phyloP scores from a whole-genome alignment of 805 yeast species.

The Blastobotrys peoriensis region DNA sequence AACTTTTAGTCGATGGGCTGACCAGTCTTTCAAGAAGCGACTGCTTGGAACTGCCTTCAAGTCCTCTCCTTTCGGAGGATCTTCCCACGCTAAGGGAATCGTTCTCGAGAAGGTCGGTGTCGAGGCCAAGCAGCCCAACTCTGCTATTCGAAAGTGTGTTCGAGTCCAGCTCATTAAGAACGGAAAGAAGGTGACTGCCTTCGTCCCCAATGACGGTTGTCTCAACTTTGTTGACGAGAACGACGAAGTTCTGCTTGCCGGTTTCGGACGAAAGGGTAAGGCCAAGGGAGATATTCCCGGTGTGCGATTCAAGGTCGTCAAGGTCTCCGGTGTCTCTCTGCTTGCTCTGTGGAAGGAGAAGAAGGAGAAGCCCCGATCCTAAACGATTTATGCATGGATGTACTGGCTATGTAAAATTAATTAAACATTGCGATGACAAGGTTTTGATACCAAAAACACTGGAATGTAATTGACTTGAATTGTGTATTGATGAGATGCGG shows the following conservation, averaged over 20 bases:
- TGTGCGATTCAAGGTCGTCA: constrained; percentile 99
- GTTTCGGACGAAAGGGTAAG: constrained; percentile 99
- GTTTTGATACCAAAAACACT: too few relatives aligned
- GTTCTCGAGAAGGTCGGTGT: constrained; percentile 99
- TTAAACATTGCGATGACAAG: background rate
- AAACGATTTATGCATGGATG: constrained; percentile 31
- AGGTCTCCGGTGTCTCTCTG: constrained; percentile 99
- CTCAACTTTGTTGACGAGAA: constrained; percentile 99
- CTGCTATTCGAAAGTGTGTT: constrained; percentile 99
- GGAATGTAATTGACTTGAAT: too few relatives aligned
- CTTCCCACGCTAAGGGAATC: constrained; percentile 99
- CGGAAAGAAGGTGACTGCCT: constrained; percentile 99
- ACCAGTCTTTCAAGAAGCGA: constrained; percentile 96
- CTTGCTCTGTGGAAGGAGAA: constrained; percentile 99
- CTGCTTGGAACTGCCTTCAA: constrained; percentile 99
- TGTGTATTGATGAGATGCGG: too few relatives aligned
- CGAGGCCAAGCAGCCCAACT: constrained; percentile 99
- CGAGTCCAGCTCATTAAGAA: constrained; percentile 99
- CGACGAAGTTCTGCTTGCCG: constrained; percentile 99
- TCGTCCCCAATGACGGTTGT: constrained; percentile 99
- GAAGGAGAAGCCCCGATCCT: constrained; percentile 99
- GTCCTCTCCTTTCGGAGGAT: constrained; percentile 99
- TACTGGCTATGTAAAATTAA: background rate
- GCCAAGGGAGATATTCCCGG: constrained; percentile 99
- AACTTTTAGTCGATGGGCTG: constrained; percentile 88